Evolutionary conservation across 257 asterid genomes (phyloP).

Genomic region (Primulina eburnea): DNA sequence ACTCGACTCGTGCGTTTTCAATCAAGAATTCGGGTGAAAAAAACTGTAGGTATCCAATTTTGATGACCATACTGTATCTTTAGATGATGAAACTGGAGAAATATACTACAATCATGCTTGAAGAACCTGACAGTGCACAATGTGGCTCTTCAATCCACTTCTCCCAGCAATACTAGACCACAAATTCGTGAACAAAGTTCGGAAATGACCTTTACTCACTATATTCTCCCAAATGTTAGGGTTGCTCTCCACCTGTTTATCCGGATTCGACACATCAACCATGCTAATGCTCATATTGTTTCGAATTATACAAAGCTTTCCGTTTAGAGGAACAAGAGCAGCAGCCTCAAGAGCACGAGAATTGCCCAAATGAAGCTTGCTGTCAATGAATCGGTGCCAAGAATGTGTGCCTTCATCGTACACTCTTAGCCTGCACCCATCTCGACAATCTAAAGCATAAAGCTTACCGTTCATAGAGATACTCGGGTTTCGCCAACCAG

Average conservation of each 20-base stretch:
- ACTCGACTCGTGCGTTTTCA: slow-evolving; percentile 21
- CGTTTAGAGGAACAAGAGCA: slow-evolving; percentile 53
- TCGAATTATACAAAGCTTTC: slow-evolving; percentile 60
- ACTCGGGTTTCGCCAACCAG: slow-evolving; percentile 68
- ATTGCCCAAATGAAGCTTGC: slow-evolving; percentile 55
- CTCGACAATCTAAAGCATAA: slow-evolving; percentile 57
- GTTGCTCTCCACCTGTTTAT: slow-evolving; percentile 40
- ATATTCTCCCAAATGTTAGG: slow-evolving; percentile 57
- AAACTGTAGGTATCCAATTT: slow-evolving; percentile 17
- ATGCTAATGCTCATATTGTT: slow-evolving; percentile 64
- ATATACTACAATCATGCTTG: slow-evolving; percentile 37
- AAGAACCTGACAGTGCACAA: slow-evolving; percentile 63
- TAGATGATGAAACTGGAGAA: slow-evolving; percentile 7
- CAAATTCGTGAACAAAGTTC: slow-evolving; percentile 49
- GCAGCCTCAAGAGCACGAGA: slow-evolving; percentile 61
- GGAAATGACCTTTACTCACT: slow-evolving; percentile 40
- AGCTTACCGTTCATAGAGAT: slow-evolving; percentile 60
- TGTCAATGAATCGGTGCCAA: slow-evolving; percentile 58
- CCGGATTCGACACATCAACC: slow-evolving; percentile 46
- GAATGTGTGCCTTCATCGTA: slow-evolving; percentile 45
- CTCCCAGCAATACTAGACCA: slow-evolving; percentile 69
- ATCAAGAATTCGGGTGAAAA: slow-evolving; percentile 7
- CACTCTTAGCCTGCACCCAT: slow-evolving; percentile 53
- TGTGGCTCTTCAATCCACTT: slow-evolving; percentile 62
- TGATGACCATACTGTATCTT: slow-evolving; percentile 1